Evolutionary conservation across 306 rosid species (phyloP).

Genomic region (Nissolia schottii): DNA sequence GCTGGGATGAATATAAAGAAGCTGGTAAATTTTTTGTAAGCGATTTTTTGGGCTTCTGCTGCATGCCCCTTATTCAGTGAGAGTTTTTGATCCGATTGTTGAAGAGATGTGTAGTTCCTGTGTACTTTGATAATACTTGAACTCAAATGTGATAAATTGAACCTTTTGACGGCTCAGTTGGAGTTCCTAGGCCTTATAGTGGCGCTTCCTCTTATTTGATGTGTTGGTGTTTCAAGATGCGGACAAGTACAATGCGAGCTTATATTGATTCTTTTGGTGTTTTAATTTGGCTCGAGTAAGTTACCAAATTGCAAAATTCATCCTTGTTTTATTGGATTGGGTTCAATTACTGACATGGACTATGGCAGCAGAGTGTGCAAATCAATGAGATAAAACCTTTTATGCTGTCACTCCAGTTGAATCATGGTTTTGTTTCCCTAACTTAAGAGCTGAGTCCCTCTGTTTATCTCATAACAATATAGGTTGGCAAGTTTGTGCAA

Average conservation of each 20-base stretch:
- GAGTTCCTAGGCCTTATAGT: background rate
- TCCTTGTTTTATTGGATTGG: background rate
- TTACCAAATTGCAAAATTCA: background rate
- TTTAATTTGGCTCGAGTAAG: background rate
- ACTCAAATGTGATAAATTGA: background rate
- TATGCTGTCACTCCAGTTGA: background rate
- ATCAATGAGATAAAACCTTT: background rate
- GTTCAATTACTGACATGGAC: background rate
- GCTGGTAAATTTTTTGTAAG: background rate
- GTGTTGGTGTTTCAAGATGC: background rate
- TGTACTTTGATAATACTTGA: background rate
- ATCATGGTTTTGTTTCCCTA: background rate
- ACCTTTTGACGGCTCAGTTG: background rate
- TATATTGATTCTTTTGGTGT: background rate
- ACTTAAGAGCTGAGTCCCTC: background rate
- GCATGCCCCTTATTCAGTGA: background rate
- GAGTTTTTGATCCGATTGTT: constrained; percentile 9
- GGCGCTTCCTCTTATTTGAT: background rate
- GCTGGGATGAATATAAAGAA: background rate
- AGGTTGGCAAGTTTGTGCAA: background rate
- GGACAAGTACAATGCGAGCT: background rate
- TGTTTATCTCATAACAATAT: background rate
- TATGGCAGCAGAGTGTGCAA: background rate
- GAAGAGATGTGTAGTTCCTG: background rate
- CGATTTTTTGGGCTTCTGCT: background rate